Base-by-base conservation (phyloP, 768 basidiomycete species). In the Pleurotus giganteus region DNA sequence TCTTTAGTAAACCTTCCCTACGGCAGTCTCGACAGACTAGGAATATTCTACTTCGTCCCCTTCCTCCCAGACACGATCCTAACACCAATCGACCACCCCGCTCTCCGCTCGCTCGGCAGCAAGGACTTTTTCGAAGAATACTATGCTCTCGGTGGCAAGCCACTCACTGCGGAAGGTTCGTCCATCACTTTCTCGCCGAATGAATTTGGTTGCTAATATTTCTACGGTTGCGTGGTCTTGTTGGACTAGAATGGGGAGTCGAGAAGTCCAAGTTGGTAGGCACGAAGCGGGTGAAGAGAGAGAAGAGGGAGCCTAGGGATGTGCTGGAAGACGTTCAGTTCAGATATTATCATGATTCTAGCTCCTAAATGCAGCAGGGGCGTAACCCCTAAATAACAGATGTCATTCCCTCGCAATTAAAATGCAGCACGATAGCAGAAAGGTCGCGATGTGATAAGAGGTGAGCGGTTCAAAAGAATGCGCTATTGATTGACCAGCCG, bases 261-360 rank as follows among this genome's bases (percentile, higher is more conserved):
- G 44, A 45, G 37, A 44, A 36, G 44, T 34, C 54, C 1, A 55
- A 55, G 19, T 23, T 55, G 3, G 44, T 55, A 3, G 54, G 45
- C 17, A 55, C 43, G n/a, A 47, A 32, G 37, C 54, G 28, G 12
- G 31, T 32, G 13, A 24, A 47, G 44, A 55, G 28, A 4, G 42
- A 44, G 23, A 27, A 24, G 45, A 46, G 42, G 26, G 54, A 55
- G 28, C 24, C 54, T 0, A 47, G 26, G 17, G 54, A 46, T 19
- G 29, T 55, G 17, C 26, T 55, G 26, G 54, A 55, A 17, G 54
- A 47, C 12, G 26, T 55, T 9, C 13, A 44, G 13, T 55, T 31
- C 27, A 17, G 45, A 15, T 55, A 55, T 36, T 47, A 54, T 23
- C 53, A 6, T 6, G 13, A 13, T 32, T 6, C 92, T 27, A 36